These are phyloP conservation scores for Borealophlyctis nickersoniae DNA, from an alignment of 192 early-diverging fungal genomes.

Conservation along the genomic window DNA sequence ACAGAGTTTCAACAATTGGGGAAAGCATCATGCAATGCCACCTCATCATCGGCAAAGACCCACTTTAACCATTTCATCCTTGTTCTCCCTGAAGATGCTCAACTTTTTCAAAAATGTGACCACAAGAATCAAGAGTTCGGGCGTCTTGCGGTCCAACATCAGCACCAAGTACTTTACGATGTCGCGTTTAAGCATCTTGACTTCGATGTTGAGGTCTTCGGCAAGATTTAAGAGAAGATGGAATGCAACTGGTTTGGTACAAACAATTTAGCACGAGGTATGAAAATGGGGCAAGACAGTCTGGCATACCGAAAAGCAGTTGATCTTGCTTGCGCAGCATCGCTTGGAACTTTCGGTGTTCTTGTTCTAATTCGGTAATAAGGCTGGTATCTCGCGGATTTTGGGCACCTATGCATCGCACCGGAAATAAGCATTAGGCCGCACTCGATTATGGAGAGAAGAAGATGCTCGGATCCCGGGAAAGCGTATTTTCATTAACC, in stretches of 20 bases:
- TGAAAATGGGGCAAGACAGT: not conserved
- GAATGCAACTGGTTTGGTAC: slow-evolving; percentile 37
- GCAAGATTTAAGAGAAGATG: slow-evolving; percentile 56
- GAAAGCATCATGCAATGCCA: not conserved
- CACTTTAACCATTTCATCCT: slow-evolving; percentile 51
- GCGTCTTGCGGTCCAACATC: slow-evolving; percentile 45
- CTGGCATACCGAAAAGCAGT: slow-evolving; percentile 47
- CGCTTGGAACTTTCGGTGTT: slow-evolving; percentile 51
- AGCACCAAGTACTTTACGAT: slow-evolving; percentile 47
- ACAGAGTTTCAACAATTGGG: slow-evolving; percentile 6
- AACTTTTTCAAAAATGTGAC: slow-evolving; percentile 53
- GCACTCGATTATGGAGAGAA: not conserved
- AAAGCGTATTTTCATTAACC: too few species aligned
- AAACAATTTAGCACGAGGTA: not conserved
- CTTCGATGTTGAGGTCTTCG: slow-evolving; percentile 51
- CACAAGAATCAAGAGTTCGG: slow-evolving; percentile 47
- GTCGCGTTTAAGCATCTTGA: slow-evolving; percentile 57
- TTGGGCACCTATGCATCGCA: slow-evolving; percentile 21
- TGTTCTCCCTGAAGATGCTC: slow-evolving; percentile 53
- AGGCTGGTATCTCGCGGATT: slow-evolving; percentile 32
- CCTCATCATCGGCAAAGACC: not conserved
- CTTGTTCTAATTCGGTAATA: slow-evolving; percentile 38
- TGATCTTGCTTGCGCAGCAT: slow-evolving; percentile 59
- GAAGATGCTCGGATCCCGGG: too few species aligned
- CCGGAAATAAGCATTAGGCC: not conserved